phyloP scores from a whole-genome alignment of 805 yeast genomes.

The Starmerella apicola region DNA sequence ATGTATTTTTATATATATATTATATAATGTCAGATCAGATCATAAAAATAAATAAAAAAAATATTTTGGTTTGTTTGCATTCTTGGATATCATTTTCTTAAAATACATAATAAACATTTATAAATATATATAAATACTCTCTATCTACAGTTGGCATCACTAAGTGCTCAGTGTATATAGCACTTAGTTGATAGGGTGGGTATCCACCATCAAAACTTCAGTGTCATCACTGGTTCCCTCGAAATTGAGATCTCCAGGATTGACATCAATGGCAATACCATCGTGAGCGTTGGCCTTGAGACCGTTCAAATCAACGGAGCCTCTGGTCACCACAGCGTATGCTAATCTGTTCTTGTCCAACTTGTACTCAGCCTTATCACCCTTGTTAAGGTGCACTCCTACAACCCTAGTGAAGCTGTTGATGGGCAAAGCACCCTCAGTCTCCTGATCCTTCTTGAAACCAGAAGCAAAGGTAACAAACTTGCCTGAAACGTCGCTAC shows the following conservation, averaged over 20 bases:
- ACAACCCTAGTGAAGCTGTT: slow-evolving; percentile 12
- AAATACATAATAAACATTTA: too few species aligned
- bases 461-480: slow-evolving; percentile 14
- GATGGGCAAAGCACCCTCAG: slow-evolving; percentile 13
- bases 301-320: slow-evolving; percentile 13
- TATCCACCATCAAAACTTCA: slow-evolving; percentile 14
- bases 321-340: slow-evolving; percentile 14
- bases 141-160: too few species aligned
- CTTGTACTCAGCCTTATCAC: slow-evolving; percentile 8
- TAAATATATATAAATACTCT: too few species aligned
- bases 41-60: neutral
- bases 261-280: slow-evolving; percentile 15
- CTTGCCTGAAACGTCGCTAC: slow-evolving; percentile 4
- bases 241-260: slow-evolving; percentile 9
- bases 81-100: too few species aligned
- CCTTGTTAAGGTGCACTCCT: slow-evolving; percentile 11
- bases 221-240: slow-evolving; percentile 7
- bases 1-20: too few species aligned
- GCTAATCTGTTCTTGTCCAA: slow-evolving; percentile 13
- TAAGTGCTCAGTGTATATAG: too few species aligned
- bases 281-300: slow-evolving; percentile 14
- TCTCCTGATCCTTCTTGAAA: slow-evolving; percentile 11
- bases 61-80: too few species aligned
- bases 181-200: slow-evolving; percentile 4
- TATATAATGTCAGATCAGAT: too few species aligned